Evolutionary conservation across 805 yeast species (phyloP).

Genomic region (Wickerhamomyces xylosicus): DNA sequence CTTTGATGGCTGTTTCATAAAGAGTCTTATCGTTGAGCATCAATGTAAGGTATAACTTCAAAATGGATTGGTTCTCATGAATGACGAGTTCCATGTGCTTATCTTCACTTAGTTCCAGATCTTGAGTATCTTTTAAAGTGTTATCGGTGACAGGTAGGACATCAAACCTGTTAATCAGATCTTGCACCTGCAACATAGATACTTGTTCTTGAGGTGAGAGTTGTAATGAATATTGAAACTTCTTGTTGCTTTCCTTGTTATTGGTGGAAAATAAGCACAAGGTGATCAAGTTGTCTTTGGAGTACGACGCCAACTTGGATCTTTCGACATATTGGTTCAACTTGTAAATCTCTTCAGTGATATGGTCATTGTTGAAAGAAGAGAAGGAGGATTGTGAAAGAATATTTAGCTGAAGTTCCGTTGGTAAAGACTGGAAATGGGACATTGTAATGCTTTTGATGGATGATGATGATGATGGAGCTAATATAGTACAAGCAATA

Average conservation of each 20-base stretch:
- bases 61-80: conserved; percentile 8
- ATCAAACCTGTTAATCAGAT: background rate
- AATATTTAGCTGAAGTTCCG: conserved; percentile 8
- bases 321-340: conserved; percentile 2
- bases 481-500: background rate
- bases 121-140: background rate
- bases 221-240: background rate
- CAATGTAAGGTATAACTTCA: conserved; percentile 6
- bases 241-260: background rate
- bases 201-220: background rate
- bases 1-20: conserved; percentile 2
- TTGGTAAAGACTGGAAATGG: conserved; percentile 5
- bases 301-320: background rate
- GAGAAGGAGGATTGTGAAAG: conserved; percentile 5
- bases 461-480: background rate
- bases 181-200: background rate
- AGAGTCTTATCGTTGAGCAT: conserved; percentile 3
- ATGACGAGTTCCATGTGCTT: conserved; percentile 10
- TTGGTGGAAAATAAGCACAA: background rate
- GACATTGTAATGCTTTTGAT: background rate
- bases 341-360: background rate
- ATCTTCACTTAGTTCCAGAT: background rate
- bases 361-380: background rate
- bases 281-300: background rate
- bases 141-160: conserved; percentile 2